Evolutionary conservation across 352 stramenopile genomes (phyloP).

Genomic region (Phytophthora uliginosa): DNA sequence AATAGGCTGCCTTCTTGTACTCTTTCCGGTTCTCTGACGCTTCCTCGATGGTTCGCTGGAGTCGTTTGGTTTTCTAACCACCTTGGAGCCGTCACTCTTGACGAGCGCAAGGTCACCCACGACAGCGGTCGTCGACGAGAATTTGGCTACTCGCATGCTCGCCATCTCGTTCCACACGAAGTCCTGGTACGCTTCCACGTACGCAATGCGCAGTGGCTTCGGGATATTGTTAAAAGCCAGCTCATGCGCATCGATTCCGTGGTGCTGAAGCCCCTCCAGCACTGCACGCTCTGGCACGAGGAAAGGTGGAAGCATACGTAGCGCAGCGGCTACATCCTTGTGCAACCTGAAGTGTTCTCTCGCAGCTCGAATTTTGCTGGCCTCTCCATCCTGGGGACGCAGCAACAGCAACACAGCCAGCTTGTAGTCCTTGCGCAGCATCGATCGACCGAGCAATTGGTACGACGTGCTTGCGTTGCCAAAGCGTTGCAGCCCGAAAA

Average conservation of each 20-base stretch:
- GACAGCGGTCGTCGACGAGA: slow-evolving; percentile 64
- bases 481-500: slow-evolving; percentile 97
- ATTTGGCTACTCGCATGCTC: slow-evolving; percentile 86
- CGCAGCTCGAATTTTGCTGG: slow-evolving; percentile 81
- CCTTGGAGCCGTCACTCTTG: slow-evolving; percentile 22
- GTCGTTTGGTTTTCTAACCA: slow-evolving; percentile 19
- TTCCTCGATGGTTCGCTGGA: slow-evolving; percentile 42
- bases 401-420: slow-evolving; percentile 94
- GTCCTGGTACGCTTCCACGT: slow-evolving; percentile 92
- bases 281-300: slow-evolving; percentile 76
- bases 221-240: slow-evolving; percentile 78
- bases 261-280: slow-evolving; percentile 77
- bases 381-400: slow-evolving; percentile 81
- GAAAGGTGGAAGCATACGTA: slow-evolving; percentile 85
- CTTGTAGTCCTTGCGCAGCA: slow-evolving; percentile 96
- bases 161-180: slow-evolving; percentile 97
- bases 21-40: slow-evolving; percentile 40
- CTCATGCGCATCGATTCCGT: slow-evolving; percentile 81
- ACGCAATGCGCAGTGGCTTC: slow-evolving; percentile 65
- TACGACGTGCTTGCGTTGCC: slow-evolving; percentile 86
- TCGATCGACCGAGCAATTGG: slow-evolving; percentile 89
- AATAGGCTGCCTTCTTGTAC: slow-evolving; percentile 16
- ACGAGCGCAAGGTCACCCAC: slow-evolving; percentile 93
- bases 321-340: slow-evolving; percentile 81
- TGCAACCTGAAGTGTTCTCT: slow-evolving; percentile 86